A percentile compares a stretch with the other conserved stretches of the same genome.
Conservation (phyloP, 2,329 filamentous ascomycete genomes). For the Alternaria postmessia region DNA sequence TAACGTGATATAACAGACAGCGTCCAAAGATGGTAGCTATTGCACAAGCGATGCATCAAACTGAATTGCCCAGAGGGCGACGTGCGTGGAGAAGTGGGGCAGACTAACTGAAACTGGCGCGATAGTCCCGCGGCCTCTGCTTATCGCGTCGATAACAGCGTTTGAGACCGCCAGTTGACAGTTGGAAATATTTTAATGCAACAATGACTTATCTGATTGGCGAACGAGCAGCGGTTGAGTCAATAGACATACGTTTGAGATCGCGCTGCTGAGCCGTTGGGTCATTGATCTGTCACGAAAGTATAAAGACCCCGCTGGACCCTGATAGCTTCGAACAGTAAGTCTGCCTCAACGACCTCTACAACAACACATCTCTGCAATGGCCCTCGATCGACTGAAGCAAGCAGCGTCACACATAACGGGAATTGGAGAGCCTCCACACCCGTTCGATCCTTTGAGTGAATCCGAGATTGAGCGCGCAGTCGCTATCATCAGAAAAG, state of each 20-base stretch:
- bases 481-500: slow-evolving; percentile 72
- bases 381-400: slow-evolving; percentile 70
- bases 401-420: slow-evolving; percentile 70
- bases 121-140: slow-evolving; percentile 14
- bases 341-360: slow-evolving; percentile 6
- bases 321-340: slow-evolving; percentile 16
- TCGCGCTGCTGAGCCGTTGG: not conserved
- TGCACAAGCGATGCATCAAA: slow-evolving; percentile 16
- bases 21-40: slow-evolving; percentile 11
- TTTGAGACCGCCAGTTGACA: slow-evolving; percentile 12
- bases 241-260: not conserved
- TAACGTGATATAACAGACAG: not conserved
- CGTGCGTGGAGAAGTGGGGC: slow-evolving; percentile 19
- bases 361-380: slow-evolving; percentile 41
- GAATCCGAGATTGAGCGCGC: slow-evolving; percentile 75
- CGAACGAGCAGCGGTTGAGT: not conserved
- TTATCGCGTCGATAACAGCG: slow-evolving; percentile 23
- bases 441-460: slow-evolving; percentile 82
- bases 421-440: slow-evolving; percentile 62
- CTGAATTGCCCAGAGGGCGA: slow-evolving; percentile 8
- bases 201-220: slow-evolving; percentile 10
- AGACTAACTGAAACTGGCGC: slow-evolving; percentile 13
- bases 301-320: slow-evolving; percentile 35
- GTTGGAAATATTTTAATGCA: slow-evolving; percentile 3
- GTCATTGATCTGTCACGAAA: slow-evolving; percentile 9